A percentile compares a stretch with the other conserved stretches of the same genome.
Evolutionary conservation across 345 rosid species (phyloP).

Genomic region (Citrus trifoliata): DNA sequence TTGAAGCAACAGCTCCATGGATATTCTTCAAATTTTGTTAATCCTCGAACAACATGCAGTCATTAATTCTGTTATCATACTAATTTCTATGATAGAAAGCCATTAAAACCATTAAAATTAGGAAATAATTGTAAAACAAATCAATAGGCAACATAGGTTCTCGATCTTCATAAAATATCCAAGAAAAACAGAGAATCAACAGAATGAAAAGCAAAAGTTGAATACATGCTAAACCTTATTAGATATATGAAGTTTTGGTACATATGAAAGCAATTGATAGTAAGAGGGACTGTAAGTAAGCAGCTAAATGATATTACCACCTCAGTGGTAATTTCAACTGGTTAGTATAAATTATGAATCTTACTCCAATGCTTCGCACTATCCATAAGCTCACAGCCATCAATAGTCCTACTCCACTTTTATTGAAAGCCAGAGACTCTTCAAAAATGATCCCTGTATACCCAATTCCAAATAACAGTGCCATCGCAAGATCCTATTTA

Average conservation of each 20-base stretch:
- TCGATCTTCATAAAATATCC: not conserved
- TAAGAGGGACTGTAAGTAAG: not conserved
- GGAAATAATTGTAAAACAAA: not conserved
- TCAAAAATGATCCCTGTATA: slow-evolving; percentile 89
- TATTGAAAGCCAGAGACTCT: slow-evolving; percentile 91
- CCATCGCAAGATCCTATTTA: slow-evolving; percentile 95
- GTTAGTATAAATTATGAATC: slow-evolving; percentile 11
- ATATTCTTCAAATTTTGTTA: not conserved
- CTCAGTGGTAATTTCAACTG: not conserved
- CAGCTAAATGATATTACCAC: not conserved
- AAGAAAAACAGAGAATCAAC: not conserved
- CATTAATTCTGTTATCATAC: not conserved
- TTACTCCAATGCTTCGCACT: slow-evolving; percentile 84
- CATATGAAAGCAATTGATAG: not conserved
- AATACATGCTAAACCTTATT: not conserved
- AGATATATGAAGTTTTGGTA: not conserved
- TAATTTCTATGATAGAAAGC: not conserved
- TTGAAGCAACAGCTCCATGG: not conserved
- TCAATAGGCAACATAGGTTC: not conserved
- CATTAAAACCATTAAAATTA: not conserved
- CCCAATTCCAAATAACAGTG: slow-evolving; percentile 77
- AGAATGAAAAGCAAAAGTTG: not conserved
- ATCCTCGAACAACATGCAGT: not conserved
- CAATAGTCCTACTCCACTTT: slow-evolving; percentile 90
- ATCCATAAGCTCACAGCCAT: slow-evolving; percentile 99